Percentiles rank a stretch among this genome's conserved stretches.
Conservation (phyloP, 352 stramenopile species). For the Thalassiosira hispida region DNA sequence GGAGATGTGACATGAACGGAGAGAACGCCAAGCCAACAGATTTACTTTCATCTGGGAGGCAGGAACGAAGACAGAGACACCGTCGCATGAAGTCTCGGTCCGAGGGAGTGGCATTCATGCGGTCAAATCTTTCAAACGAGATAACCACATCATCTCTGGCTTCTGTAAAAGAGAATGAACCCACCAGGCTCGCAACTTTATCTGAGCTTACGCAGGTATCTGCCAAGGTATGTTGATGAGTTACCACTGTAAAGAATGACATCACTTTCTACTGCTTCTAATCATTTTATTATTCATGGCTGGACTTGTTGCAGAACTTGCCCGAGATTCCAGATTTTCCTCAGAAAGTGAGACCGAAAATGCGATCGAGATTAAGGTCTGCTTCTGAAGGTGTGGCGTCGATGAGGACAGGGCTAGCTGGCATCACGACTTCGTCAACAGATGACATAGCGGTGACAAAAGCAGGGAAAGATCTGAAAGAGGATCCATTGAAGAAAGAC, state of each 20-base stretch:
- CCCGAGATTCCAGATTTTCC: constrained; percentile 26
- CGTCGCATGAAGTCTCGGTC: not conserved
- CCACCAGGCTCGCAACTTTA: constrained; percentile 22
- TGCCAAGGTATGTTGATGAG: constrained; percentile 24
- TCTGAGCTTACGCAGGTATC: constrained; percentile 23
- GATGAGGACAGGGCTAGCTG: constrained; percentile 15
- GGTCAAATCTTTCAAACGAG: not conserved
- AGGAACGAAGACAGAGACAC: not conserved
- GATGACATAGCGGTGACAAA: constrained; percentile 9
- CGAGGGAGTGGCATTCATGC: constrained; percentile 7
- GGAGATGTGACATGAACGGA: too few species aligned
- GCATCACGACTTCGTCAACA: not conserved
- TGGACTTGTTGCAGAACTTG: constrained; percentile 20
- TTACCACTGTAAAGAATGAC: constrained; percentile 28
- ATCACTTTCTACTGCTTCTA: too few species aligned
- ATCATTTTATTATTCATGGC: too few species aligned
- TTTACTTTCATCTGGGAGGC: not conserved
- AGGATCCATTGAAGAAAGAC: constrained; percentile 3
- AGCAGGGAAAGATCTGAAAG: not conserved
- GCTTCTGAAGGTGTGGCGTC: constrained; percentile 43
- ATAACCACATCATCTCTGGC: not conserved
- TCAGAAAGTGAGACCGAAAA: not conserved
- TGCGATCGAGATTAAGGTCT: constrained; percentile 9
- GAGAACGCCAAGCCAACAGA: too few species aligned
- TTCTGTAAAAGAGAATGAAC: not conserved